A percentile compares a stretch with the other conserved stretches of the same genome.
phyloP scores from a whole-genome alignment of 192 early-diverging fungal species.

The Polychytrium aggregatum region DNA sequence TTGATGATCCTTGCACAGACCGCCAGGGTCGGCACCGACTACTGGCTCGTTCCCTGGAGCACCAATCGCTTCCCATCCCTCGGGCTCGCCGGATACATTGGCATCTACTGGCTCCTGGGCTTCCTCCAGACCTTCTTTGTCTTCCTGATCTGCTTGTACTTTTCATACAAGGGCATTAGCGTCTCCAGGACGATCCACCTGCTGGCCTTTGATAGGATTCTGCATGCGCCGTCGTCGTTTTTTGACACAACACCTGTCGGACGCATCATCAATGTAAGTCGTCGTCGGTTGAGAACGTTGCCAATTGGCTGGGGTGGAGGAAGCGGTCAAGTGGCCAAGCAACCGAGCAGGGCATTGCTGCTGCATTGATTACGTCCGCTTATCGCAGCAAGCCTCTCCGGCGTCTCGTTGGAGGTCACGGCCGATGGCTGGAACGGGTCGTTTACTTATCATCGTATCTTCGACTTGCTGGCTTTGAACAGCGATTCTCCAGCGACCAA shows the following conservation, averaged over 20 bases:
- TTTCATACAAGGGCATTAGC: constrained; percentile 36
- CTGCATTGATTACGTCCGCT: too few relatives aligned
- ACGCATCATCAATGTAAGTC: constrained; percentile 50
- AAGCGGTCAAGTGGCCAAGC: too few relatives aligned
- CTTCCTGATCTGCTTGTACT: constrained; percentile 34
- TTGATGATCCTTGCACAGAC: constrained; percentile 32
- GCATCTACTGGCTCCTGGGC: constrained; percentile 52
- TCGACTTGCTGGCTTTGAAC: too few relatives aligned
- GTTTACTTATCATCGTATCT: neutral
- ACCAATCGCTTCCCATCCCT: neutral
- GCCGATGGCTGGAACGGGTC: too few relatives aligned
- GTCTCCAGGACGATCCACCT: constrained; percentile 56
- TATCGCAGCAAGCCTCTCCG: too few relatives aligned
- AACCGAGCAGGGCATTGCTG: too few relatives aligned
- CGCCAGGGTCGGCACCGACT: constrained; percentile 34
- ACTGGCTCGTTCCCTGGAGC: constrained; percentile 5
- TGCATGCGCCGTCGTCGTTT: constrained; percentile 64
- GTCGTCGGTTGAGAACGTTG: too few relatives aligned
- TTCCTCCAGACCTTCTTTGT: constrained; percentile 40
- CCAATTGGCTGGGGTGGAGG: too few relatives aligned
- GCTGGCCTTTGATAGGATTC: constrained; percentile 43
- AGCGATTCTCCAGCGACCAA: constrained; percentile 46
- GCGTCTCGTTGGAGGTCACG: too few relatives aligned
- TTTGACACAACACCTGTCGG: constrained; percentile 58
- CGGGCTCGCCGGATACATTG: constrained; percentile 35